Evolutionary conservation across 257 asterid genomes (phyloP).

Genomic region (Gynochthodes officinalis): DNA sequence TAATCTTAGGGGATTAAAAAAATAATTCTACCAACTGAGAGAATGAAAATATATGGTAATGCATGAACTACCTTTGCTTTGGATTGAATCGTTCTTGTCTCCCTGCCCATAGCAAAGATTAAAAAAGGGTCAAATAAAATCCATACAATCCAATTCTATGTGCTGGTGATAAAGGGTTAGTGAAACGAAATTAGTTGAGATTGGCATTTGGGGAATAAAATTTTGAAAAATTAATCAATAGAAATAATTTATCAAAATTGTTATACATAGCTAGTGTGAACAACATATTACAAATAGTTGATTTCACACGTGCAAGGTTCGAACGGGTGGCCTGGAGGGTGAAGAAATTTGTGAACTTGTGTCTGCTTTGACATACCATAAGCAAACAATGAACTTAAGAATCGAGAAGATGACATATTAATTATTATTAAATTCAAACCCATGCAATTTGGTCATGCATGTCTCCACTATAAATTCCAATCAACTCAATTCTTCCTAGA

Average conservation of each 20-base stretch:
- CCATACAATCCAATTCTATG: too few relatives aligned
- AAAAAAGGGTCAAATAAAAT: too few relatives aligned
- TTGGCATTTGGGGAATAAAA: not conserved
- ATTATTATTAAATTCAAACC: constrained; percentile 6
- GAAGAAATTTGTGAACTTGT: not conserved
- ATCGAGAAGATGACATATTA: not conserved
- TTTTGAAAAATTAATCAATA: too few relatives aligned
- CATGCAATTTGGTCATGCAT: too few relatives aligned
- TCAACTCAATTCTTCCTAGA: too few relatives aligned
- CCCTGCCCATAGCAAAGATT: too few relatives aligned
- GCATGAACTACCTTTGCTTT: too few relatives aligned
- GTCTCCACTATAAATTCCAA: not conserved
- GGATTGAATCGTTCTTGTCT: too few relatives aligned
- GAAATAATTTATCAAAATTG: too few relatives aligned
- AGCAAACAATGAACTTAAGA: not conserved
- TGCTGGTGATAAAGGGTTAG: not conserved
- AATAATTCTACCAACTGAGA: too few relatives aligned
- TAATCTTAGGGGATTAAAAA: too few relatives aligned
- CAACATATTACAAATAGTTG: not conserved
- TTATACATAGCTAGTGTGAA: not conserved
- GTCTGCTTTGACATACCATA: constrained; percentile 2
- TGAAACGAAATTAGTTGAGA: not conserved
- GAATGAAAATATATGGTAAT: too few relatives aligned
- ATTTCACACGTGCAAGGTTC: constrained; percentile 13
- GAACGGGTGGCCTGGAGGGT: not conserved